Evolutionary conservation across 768 basidiomycete genomes (phyloP).

Genomic region (Tulasnella calospora): DNA sequence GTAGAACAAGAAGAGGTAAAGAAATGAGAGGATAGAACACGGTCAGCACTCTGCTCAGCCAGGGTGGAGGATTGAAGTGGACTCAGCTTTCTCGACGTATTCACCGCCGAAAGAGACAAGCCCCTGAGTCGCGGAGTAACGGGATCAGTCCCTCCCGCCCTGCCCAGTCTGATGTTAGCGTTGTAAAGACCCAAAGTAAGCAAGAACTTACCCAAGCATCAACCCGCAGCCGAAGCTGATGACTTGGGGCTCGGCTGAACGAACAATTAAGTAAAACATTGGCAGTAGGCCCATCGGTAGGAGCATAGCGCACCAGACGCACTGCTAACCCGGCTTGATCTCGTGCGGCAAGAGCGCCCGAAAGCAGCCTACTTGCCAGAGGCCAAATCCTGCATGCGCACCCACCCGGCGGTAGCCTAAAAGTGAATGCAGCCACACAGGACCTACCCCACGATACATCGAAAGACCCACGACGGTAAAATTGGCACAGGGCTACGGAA

Average conservation of each 20-base stretch:
- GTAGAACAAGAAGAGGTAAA: not conserved
- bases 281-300: no score
- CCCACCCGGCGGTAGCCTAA: no score
- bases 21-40: not conserved
- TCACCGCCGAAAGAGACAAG: not conserved
- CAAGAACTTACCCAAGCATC: not conserved
- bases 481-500: no score
- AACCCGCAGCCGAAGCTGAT: not conserved
- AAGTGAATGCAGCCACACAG: no score
- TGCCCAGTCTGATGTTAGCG: no score
- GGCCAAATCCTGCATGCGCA: no score
- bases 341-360: no score
- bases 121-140: not conserved
- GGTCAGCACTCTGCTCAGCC: not conserved
- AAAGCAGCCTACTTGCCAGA: no score
- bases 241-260: not conserved
- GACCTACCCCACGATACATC: not conserved
- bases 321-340: not conserved
- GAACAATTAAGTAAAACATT: not conserved
- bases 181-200: not conserved
- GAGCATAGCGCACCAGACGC: not conserved
- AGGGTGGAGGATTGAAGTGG: not conserved
- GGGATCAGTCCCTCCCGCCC: not conserved
- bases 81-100: not conserved
- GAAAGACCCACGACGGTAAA: not conserved